These are phyloP conservation scores for Pelargonium fulgidum DNA, from an alignment of 441 rosid genomes.

Conservation along the genomic window DNA sequence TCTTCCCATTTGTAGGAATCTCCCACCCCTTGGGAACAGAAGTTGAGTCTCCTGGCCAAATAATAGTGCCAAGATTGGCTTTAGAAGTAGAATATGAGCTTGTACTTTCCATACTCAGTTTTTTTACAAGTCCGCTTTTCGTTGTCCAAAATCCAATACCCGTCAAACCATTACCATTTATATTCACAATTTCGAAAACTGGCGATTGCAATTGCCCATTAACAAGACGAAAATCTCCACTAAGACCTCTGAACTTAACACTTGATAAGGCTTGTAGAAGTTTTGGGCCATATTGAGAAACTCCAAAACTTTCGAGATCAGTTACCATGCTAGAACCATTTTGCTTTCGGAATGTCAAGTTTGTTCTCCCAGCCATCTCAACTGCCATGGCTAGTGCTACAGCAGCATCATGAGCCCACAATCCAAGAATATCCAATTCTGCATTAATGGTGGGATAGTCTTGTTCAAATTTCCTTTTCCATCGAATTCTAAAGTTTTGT, in stretches of 20 bases:
- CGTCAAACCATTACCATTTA: conserved; percentile 27
- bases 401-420: conserved; percentile 54
- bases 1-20: conserved; percentile 38
- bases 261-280: conserved; percentile 27
- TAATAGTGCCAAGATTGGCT: conserved; percentile 30
- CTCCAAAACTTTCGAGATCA: conserved; percentile 37
- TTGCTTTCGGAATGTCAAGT: conserved; percentile 17
- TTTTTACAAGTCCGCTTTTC: conserved; percentile 28
- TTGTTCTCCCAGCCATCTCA: conserved; percentile 34
- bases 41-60: conserved; percentile 55
- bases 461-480: conserved; percentile 29
- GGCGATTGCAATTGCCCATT: conserved; percentile 33
- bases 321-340: conserved; percentile 20
- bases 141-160: conserved; percentile 48
- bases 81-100: conserved; percentile 27
- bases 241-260: conserved; percentile 36
- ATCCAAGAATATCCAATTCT: conserved; percentile 32
- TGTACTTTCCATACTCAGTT: conserved; percentile 8
- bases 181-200: conserved; percentile 37
- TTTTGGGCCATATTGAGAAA: conserved; percentile 37
- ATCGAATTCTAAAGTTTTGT: conserved; percentile 25
- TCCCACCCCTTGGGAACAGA: conserved; percentile 50
- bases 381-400: conserved; percentile 48
- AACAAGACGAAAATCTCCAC: conserved; percentile 35
- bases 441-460: conserved; percentile 26